Evolutionary conservation across 495 filamentous ascomycete genomes (phyloP).

Genomic region (Aspergillus biplanus): DNA sequence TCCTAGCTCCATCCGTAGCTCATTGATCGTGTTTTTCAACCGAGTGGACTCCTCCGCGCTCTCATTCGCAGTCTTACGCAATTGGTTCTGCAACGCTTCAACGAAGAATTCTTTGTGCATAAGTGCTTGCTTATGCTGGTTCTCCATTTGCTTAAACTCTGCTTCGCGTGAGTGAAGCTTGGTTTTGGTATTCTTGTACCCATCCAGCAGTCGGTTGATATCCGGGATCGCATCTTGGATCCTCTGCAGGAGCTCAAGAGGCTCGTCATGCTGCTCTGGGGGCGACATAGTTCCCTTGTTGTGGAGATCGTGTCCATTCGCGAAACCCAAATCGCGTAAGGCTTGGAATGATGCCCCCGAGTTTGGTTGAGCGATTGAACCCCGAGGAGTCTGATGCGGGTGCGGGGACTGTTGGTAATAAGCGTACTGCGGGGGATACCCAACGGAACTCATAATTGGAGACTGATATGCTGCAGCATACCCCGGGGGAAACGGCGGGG

Average conservation of each 20-base stretch:
- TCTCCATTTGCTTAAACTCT: slow-evolving; percentile 50
- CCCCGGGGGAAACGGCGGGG: slow-evolving; percentile 33
- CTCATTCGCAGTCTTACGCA: slow-evolving; percentile 56
- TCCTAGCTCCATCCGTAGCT: slow-evolving; percentile 58
- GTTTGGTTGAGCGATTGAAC: slow-evolving; percentile 35
- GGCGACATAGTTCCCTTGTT: slow-evolving; percentile 37
- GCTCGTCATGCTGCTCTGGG: slow-evolving; percentile 40
- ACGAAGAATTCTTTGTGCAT: slow-evolving; percentile 59
- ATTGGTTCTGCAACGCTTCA: slow-evolving; percentile 53
- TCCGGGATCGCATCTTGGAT: slow-evolving; percentile 56
- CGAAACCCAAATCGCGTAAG: slow-evolving; percentile 32
- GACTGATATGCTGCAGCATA: slow-evolving; percentile 40
- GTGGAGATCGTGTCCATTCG: slow-evolving; percentile 29
- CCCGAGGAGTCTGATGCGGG: slow-evolving; percentile 35
- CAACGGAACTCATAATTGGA: slow-evolving; percentile 42
- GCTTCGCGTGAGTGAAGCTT: slow-evolving; percentile 48
- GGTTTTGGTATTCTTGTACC: slow-evolving; percentile 50
- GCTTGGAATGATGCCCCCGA: slow-evolving; percentile 41
- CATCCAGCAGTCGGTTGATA: slow-evolving; percentile 49
- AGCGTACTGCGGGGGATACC: slow-evolving; percentile 42
- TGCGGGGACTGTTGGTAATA: slow-evolving; percentile 32
- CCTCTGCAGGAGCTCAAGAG: slow-evolving; percentile 48
- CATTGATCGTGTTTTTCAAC: slow-evolving; percentile 52
- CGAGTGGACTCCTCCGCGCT: slow-evolving; percentile 51
- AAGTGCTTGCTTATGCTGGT: slow-evolving; percentile 49